Percentiles rank a stretch among this genome's conserved stretches.
Conservation (phyloP, 2,329 filamentous ascomycete genomes). For the Penicillium hordei region DNA sequence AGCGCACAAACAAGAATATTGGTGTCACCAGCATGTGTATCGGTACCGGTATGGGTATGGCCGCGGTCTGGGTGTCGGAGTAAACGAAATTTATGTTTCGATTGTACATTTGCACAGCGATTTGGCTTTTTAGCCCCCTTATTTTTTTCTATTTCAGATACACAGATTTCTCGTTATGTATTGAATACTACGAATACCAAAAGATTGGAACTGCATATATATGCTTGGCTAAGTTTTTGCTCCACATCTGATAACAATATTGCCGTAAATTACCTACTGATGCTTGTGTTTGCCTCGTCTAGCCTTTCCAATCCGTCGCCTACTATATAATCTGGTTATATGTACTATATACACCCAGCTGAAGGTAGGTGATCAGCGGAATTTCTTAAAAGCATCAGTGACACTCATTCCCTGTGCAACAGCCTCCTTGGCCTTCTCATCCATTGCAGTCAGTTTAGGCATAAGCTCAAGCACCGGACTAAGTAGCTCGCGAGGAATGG, state of each 20-base stretch:
- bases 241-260: background rate
- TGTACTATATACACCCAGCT: background rate
- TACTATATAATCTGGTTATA: background rate
- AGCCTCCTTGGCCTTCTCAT: conserved; percentile 63
- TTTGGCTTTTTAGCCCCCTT: conserved; percentile 19
- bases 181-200: conserved; percentile 27
- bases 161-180: conserved; percentile 20
- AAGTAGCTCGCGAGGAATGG: conserved; percentile 63
- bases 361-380: conserved; percentile 37
- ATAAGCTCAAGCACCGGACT: conserved; percentile 61
- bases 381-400: conserved; percentile 64
- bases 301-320: too few relatives aligned
- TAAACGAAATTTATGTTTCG: conserved; percentile 48
- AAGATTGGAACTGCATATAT: conserved; percentile 14
- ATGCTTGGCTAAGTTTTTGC: background rate
- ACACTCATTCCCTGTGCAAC: conserved; percentile 63
- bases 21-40: conserved; percentile 96
- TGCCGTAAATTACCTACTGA: background rate
- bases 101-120: conserved; percentile 25
- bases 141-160: conserved; percentile 14
- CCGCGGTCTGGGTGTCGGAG: conserved; percentile 92
- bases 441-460: conserved; percentile 53
- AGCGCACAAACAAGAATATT: conserved; percentile 77
- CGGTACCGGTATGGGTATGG: conserved; percentile 97
- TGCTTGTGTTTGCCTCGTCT: too few relatives aligned